Conservation (phyloP, 2,329 filamentous ascomycete genomes). For the Ophiostoma piceae region DNA sequence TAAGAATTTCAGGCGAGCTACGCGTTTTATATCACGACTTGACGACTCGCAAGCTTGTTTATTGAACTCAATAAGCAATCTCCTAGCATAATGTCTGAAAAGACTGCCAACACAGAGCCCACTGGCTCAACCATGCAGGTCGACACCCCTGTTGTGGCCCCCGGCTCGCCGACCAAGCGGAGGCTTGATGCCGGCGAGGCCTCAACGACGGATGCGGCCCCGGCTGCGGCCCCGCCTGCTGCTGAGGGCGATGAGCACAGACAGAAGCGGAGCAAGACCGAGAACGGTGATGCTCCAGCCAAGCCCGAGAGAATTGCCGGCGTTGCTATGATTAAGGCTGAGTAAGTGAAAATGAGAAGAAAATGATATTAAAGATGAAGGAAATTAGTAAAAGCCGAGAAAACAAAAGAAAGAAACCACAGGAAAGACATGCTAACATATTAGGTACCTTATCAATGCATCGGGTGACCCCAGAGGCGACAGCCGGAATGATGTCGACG, state of each 20-base stretch:
- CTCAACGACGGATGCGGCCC: neutral
- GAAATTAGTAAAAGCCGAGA: neutral
- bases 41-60: neutral
- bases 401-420: neutral
- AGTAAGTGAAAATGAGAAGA: constrained; percentile 46
- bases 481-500: constrained; percentile 36
- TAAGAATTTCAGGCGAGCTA: constrained; percentile 3
- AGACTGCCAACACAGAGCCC: constrained; percentile 10
- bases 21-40: neutral
- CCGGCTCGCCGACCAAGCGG: constrained; percentile 21
- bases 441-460: constrained; percentile 41
- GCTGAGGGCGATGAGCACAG: constrained; percentile 29
- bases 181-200: constrained; percentile 6
- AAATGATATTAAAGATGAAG: neutral
- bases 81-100: constrained; percentile 15
- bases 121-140: neutral
- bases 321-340: constrained; percentile 65
- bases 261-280: constrained; percentile 56
- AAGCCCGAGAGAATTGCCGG: constrained; percentile 44
- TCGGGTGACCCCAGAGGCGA: neutral
- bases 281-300: constrained; percentile 30
- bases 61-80: neutral
- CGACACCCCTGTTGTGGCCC: neutral
- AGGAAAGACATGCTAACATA: neutral
- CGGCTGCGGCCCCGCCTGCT: neutral